Percentiles rank a stretch among this genome's conserved stretches.
These are phyloP conservation scores for Fusarium sp. DNA, from an alignment of 2,329 filamentous ascomycete species.

Conservation along the genomic window DNA sequence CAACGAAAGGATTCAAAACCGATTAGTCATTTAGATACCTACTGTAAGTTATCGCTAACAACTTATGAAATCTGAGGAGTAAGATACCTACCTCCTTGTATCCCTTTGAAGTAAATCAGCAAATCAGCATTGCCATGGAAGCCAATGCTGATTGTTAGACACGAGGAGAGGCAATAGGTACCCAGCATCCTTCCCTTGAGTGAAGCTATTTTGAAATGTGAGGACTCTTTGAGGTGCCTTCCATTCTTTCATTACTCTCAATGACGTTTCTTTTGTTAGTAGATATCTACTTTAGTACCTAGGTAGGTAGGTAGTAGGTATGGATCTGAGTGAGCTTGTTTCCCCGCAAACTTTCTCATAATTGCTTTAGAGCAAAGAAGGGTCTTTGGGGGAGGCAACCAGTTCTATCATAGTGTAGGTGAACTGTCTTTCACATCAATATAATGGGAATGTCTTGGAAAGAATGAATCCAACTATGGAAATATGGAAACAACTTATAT, in stretches of 20 bases:
- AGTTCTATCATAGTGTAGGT: not conserved
- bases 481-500: not conserved
- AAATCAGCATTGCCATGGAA: not conserved
- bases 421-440: not conserved
- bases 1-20: not conserved
- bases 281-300: not conserved
- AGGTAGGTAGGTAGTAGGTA: not conserved
- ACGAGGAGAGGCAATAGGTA: not conserved
- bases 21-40: slow-evolving; percentile 27
- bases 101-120: not conserved
- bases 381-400: not conserved
- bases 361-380: not conserved
- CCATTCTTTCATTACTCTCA: not conserved
- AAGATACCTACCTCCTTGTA: not conserved
- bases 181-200: not conserved
- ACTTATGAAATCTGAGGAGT: not conserved
- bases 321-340: not conserved
- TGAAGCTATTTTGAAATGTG: slow-evolving; percentile 14
- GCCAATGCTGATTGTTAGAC: not conserved
- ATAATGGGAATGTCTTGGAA: not conserved
- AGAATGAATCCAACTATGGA: not conserved
- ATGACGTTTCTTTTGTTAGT: slow-evolving; percentile 8
- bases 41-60: not conserved
- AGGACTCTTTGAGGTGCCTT: not conserved
- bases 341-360: slow-evolving; percentile 8